A percentile compares a stretch with the other conserved stretches of the same genome.
These are phyloP conservation scores for Aechmea fasciata DNA, from an alignment of 176 grass and related monocot species.

Conservation along the genomic window DNA sequence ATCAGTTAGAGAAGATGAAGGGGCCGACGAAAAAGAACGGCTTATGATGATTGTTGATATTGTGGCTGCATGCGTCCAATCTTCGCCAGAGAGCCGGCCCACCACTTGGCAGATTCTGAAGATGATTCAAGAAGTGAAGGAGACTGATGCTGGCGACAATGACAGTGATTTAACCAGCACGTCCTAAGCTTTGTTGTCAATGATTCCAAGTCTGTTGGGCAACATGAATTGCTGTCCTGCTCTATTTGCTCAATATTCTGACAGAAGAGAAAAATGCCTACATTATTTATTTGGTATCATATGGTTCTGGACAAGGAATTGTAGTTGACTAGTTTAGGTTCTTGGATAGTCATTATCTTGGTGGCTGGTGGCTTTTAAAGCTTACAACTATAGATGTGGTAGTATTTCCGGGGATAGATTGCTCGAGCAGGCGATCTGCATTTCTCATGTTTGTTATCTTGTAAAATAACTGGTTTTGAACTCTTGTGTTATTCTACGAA, in stretches of 20 bases:
- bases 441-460: no score
- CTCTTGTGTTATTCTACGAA: no score
- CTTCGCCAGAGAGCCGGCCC: constrained; percentile 64
- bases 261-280: neutral
- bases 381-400: neutral
- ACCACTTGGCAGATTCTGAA: constrained; percentile 96
- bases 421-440: neutral
- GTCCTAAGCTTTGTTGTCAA: constrained; percentile 39
- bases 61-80: constrained; percentile 46
- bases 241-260: neutral
- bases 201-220: neutral
- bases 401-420: neutral
- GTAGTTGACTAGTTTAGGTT: neutral
- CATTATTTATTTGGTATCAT: neutral
- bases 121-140: constrained; percentile 99
- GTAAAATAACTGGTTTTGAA: no score
- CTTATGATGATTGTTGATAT: constrained; percentile 77
- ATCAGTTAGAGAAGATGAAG: constrained; percentile 55
- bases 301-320: neutral
- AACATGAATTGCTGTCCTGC: neutral
- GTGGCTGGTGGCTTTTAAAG: neutral
- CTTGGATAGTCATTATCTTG: neutral
- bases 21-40: constrained; percentile 47
- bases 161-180: constrained; percentile 64
- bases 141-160: constrained; percentile 51